phyloP scores from a whole-genome alignment of 148 eudicot species.

The Silene latifolia region DNA sequence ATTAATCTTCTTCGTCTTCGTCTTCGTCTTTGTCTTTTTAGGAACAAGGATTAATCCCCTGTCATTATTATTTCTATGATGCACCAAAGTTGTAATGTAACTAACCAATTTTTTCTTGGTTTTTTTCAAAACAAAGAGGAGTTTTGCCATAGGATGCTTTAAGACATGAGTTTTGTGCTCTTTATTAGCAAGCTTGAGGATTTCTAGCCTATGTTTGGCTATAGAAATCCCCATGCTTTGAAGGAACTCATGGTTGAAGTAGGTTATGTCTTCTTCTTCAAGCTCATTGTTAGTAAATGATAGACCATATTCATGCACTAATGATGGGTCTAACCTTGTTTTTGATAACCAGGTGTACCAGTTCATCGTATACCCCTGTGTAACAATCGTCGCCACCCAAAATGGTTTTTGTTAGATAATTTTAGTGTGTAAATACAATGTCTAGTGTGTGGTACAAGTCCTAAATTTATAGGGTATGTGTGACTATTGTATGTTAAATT shows the following conservation, averaged over 20 bases:
- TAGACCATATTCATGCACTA: conserved; percentile 62
- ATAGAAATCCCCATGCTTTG: conserved; percentile 91
- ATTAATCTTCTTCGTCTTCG: neutral
- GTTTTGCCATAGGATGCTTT: conserved; percentile 39
- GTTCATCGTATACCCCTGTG: conserved; percentile 41
- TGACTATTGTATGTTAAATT: conserved; percentile 2
- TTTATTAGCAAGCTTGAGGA: conserved; percentile 66
- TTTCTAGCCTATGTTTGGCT: conserved; percentile 91
- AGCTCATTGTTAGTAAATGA: conserved; percentile 73
- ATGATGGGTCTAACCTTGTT: conserved; percentile 63
- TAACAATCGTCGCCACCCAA: neutral
- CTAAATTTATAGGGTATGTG: neutral
- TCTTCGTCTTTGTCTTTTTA: conserved; percentile 15
- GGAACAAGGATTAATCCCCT: conserved; percentile 49
- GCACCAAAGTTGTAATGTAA: conserved; percentile 37
- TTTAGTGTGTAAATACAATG: neutral
- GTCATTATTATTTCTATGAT: conserved; percentile 30
- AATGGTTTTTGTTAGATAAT: too few relatives aligned
- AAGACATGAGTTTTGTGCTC: conserved; percentile 19
- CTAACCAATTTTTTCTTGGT: conserved; percentile 43
- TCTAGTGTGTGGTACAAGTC: neutral
- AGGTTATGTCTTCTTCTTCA: conserved; percentile 68
- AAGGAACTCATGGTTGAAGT: conserved; percentile 85
- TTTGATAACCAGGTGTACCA: conserved; percentile 90
- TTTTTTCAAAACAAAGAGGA: conserved; percentile 44